Evolutionary conservation across 1,284 basidiomycete genomes (phyloP).

Genomic region (Ganoderma lucidum): DNA sequence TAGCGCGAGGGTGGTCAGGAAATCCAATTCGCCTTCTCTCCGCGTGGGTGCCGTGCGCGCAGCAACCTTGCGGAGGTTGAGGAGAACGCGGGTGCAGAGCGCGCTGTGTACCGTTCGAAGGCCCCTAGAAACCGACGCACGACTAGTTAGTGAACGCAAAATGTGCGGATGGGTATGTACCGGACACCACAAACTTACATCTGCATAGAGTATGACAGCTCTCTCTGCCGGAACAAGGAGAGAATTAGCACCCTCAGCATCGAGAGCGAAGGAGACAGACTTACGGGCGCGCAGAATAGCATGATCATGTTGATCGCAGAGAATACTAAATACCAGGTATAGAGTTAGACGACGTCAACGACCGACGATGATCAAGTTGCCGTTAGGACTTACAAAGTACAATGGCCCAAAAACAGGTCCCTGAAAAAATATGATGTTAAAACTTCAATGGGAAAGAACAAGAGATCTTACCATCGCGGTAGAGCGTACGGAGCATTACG

Average conservation of each 20-base stretch:
- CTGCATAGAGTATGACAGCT: slow-evolving; percentile 6
- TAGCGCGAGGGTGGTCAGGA: slow-evolving; percentile 6
- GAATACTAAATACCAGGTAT: background rate
- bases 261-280: background rate
- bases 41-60: background rate
- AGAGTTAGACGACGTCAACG: background rate
- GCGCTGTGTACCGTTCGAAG: slow-evolving; percentile 8
- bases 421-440: background rate
- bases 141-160: too few relatives aligned
- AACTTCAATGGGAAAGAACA: too few relatives aligned
- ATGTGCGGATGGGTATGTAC: background rate
- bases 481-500: slow-evolving; percentile 1
- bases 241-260: background rate
- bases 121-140: background rate
- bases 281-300: slow-evolving; percentile 6
- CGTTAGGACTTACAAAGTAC: background rate
- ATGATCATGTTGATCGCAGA: slow-evolving; percentile 6
- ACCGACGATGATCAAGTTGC: too few relatives aligned
- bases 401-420: slow-evolving; percentile 6
- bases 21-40: background rate
- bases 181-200: background rate
- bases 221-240: background rate
- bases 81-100: slow-evolving; percentile 13
- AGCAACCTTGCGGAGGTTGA: slow-evolving; percentile 15
- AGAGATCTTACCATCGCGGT: slow-evolving; percentile 3